Evolutionary conservation across 1,284 basidiomycete species (phyloP), one percentile per base, ranked within the genome.

Genomic region (Kalmanozyma brasiliensis): DNA sequence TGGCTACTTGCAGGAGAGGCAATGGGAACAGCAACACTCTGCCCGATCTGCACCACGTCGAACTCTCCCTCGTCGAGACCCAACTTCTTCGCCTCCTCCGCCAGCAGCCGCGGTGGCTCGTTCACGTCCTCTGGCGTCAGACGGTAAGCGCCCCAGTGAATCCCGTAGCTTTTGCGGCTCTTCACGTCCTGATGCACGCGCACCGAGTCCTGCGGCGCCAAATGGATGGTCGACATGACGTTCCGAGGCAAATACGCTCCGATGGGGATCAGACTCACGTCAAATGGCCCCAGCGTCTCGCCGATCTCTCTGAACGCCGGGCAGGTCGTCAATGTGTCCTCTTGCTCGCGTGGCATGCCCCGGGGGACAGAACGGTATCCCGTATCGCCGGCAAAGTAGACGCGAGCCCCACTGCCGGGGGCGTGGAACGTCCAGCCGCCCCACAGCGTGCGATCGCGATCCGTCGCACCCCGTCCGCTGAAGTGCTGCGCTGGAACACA

Each of bases 281-380:
- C 76, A 24, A 78, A 76, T 1, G 76, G 76, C 1, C 76, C 76
- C 8, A 78, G 48, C 11, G 42, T 35, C 19, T 76, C 68, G 13
- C 76, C 76, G 19, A 77, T 75, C 51, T 78, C 76, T 22, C 63
- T 52, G 49, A 78, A 78, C 23, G 74, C 74, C 3, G 76, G 76
- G 36, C 72, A 76, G 23, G 38, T n/a, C 1, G 72, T 65, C 19
- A 76, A 56, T 5, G 49, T 24, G 20, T 70, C 72, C 26, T 77
- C 74, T n/a, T 74, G 23, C 47, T 73, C 66, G 23, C 29, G 52
- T 0, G 53, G 22, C 41, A 64, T 62, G 9, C 66, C 68, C 8
- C 63, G 23, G 2, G 63, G 66, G 14, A 76, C 65, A 5, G 57
- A 38, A 1, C 73, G 61, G 44, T 70, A 76, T 10, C 75, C 75